A percentile compares a stretch with the other conserved stretches of the same genome.
Evolutionary conservation across 257 asterid species (phyloP).

Genomic region (Lavandula angustifolia): DNA sequence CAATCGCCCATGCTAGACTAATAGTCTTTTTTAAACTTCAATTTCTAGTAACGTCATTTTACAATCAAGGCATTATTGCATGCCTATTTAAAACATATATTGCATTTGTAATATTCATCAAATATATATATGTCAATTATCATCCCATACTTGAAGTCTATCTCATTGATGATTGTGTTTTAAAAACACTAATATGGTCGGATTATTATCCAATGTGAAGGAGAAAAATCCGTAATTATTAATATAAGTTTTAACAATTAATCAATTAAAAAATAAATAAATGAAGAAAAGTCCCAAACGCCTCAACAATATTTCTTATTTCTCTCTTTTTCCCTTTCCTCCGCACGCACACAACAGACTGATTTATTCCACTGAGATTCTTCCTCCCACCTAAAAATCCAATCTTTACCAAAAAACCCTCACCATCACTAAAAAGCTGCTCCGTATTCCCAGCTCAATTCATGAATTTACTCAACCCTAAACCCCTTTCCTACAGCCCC

Average conservation of each 20-base stretch:
- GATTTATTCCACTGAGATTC: conserved; percentile 33
- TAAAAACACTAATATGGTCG: no score
- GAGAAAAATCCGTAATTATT: no score
- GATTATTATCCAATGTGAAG: no score
- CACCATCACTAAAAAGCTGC: conserved; percentile 20
- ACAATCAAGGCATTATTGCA: not conserved
- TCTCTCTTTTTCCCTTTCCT: conserved; percentile 10
- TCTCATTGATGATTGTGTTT: no score
- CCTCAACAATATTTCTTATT: not conserved
- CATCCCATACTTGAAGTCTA: no score
- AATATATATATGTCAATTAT: no score
- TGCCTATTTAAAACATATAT: no score
- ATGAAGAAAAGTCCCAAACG: no score
- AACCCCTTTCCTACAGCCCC: not conserved
- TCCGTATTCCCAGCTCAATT: conserved; percentile 7
- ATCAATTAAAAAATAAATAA: no score
- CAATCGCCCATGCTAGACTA: not conserved
- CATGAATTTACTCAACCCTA: conserved; percentile 32
- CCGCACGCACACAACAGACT: conserved; percentile 1
- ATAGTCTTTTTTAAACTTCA: not conserved
- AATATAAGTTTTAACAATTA: no score
- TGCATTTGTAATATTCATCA: no score
- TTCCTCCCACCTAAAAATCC: conserved; percentile 24
- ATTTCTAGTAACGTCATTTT: conserved; percentile 6
- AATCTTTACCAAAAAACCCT: conserved; percentile 23